These are phyloP conservation scores for Naumovozyma castellii DNA, from an alignment of 805 yeast species.

Conservation along the genomic window DNA sequence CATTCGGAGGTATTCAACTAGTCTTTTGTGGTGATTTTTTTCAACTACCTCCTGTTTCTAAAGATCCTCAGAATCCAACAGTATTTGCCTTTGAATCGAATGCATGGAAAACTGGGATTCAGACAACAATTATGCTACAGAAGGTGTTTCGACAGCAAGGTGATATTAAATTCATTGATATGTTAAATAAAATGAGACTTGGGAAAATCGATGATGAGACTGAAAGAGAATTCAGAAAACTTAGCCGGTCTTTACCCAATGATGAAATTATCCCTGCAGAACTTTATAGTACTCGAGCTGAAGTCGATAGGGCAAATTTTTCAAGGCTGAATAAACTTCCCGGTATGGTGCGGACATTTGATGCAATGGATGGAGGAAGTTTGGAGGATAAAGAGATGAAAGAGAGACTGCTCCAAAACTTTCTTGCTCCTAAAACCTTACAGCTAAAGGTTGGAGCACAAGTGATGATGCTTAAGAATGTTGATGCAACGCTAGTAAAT, in stretches of 20 bases:
- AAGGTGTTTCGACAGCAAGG: slow-evolving; percentile 73
- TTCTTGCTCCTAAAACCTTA: slow-evolving; percentile 51
- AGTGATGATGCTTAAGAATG: slow-evolving; percentile 73
- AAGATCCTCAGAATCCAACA: slow-evolving; percentile 24
- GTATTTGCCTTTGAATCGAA: slow-evolving; percentile 56
- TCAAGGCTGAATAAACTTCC: slow-evolving; percentile 38
- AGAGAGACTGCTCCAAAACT: slow-evolving; percentile 41
- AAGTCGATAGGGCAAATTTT: slow-evolving; percentile 60
- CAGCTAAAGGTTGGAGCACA: slow-evolving; percentile 63
- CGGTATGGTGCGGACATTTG: slow-evolving; percentile 36
- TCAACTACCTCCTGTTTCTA: slow-evolving; percentile 59
- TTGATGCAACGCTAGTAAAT: slow-evolving; percentile 63
- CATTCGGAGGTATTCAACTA: slow-evolving; percentile 77
- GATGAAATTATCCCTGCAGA: slow-evolving; percentile 67
- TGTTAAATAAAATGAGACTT: slow-evolving; percentile 66
- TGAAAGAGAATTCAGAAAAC: slow-evolving; percentile 38
- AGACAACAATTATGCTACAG: slow-evolving; percentile 46
- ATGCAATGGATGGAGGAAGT: slow-evolving; percentile 48
- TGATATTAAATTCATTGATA: slow-evolving; percentile 56
- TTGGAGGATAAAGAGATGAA: slow-evolving; percentile 34
- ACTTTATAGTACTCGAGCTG: slow-evolving; percentile 60
- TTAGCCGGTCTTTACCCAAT: slow-evolving; percentile 43
- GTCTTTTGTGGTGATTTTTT: slow-evolving; percentile 74
- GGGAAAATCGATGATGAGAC: slow-evolving; percentile 48
- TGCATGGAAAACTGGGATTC: slow-evolving; percentile 52